A percentile compares a stretch with the other conserved stretches of the same genome.
Conservation (phyloP, 2,329 filamentous ascomycete genomes). For the Ascochyta lentis region DNA sequence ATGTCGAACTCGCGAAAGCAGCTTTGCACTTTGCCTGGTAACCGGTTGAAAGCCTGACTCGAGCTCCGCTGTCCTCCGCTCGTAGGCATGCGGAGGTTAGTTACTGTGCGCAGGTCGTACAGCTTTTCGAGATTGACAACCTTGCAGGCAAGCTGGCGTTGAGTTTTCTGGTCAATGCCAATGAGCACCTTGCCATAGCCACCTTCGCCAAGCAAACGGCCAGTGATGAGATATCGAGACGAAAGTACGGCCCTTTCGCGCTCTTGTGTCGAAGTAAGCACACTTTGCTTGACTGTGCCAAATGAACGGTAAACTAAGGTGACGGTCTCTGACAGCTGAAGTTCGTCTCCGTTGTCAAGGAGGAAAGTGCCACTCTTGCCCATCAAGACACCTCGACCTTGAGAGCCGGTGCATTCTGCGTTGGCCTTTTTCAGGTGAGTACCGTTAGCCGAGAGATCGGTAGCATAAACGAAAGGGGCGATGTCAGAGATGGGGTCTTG, state of each 20-base stretch:
- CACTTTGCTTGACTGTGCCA: conserved; percentile 6
- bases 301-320: conserved; percentile 37
- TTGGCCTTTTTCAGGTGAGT: conserved; percentile 46
- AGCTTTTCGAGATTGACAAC: conserved; percentile 60
- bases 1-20: conserved; percentile 55
- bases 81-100: conserved; percentile 8
- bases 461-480: conserved; percentile 56
- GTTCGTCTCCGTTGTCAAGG: conserved; percentile 53
- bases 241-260: conserved; percentile 54
- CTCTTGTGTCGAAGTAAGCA: conserved; percentile 33
- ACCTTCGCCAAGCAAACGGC: conserved; percentile 61
- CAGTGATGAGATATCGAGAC: conserved; percentile 57
- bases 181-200: conserved; percentile 62
- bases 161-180: conserved; percentile 59
- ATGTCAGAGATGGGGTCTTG: conserved; percentile 44
- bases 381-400: conserved; percentile 40
- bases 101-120: conserved; percentile 14
- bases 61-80: conserved; percentile 1
- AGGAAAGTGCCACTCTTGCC: conserved; percentile 48
- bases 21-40: conserved; percentile 34
- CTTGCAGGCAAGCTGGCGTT: conserved; percentile 73
- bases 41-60: conserved; percentile 19
- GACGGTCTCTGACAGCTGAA: conserved; percentile 43
- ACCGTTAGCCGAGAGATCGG: conserved; percentile 55
- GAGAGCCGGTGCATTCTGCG: conserved; percentile 27